Evolutionary conservation across 371 early-diverging fungal genomes (phyloP).

Genomic region (Mortierella sp.): DNA sequence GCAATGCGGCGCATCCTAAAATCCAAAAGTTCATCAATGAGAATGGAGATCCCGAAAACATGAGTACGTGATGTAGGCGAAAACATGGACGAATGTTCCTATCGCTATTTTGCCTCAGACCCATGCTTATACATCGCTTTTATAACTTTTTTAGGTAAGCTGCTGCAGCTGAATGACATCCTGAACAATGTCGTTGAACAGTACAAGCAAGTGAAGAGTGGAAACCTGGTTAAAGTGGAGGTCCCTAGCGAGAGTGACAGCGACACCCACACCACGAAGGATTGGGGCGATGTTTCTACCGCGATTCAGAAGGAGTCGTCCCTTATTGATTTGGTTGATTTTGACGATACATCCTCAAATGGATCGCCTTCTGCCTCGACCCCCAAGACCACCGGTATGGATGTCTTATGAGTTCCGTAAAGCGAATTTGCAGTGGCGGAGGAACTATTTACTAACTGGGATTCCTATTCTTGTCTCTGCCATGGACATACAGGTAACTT

Average conservation of each 20-base stretch:
- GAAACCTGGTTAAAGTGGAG: conserved; percentile 62
- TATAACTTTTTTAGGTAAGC: conserved; percentile 15
- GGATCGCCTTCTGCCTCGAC: conserved; percentile 21
- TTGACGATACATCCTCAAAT: conserved; percentile 18
- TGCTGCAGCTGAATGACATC: conserved; percentile 81
- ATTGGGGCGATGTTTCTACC: background rate
- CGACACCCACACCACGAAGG: conserved; percentile 5
- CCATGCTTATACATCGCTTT: background rate
- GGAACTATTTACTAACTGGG: too few relatives aligned
- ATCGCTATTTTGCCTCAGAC: background rate
- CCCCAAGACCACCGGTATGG: conserved; percentile 31
- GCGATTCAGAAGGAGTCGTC: conserved; percentile 25
- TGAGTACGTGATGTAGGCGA: too few relatives aligned
- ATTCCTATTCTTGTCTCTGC: background rate
- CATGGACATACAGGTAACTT: conserved; percentile 20
- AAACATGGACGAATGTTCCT: too few relatives aligned
- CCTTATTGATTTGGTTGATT: conserved; percentile 28
- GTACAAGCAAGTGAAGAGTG: conserved; percentile 75
- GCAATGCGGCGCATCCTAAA: conserved; percentile 69
- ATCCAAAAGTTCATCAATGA: conserved; percentile 76
- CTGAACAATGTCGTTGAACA: conserved; percentile 82
- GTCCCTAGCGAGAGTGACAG: conserved; percentile 13
- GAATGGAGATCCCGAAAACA: conserved; percentile 75
- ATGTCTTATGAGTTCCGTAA: background rate
- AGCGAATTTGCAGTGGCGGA: background rate